Evolutionary conservation across 768 basidiomycete genomes (phyloP).

Genomic region (Lentinula lateritia): DNA sequence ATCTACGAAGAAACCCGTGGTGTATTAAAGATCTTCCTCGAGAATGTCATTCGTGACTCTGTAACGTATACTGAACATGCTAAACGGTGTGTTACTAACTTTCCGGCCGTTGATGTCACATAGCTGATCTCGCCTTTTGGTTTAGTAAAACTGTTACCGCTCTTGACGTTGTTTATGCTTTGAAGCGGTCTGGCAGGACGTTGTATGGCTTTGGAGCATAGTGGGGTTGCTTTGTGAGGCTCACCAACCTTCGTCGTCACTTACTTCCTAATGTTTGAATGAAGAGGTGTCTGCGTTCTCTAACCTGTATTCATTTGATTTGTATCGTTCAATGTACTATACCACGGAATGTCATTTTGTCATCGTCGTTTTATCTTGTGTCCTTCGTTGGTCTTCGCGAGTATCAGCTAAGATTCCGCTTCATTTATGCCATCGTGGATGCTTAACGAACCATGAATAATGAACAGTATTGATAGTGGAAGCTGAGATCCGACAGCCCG

Average conservation of each 20-base stretch:
- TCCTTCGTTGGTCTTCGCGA: no score
- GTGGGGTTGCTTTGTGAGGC: not conserved
- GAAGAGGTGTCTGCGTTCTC: not conserved
- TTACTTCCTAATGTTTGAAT: not conserved
- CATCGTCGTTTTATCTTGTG: no score
- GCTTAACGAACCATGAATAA: no score
- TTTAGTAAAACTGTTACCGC: slow-evolving; percentile 7
- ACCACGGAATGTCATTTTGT: not conserved
- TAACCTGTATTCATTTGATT: not conserved
- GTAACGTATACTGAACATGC: slow-evolving; percentile 7
- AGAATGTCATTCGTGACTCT: slow-evolving; percentile 6
- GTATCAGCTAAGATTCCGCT: no score
- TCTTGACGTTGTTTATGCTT: slow-evolving; percentile 5
- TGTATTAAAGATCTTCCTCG: slow-evolving; percentile 5
- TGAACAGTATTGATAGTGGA: no score
- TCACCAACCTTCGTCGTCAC: not conserved
- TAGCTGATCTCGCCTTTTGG: not conserved
- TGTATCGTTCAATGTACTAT: not conserved
- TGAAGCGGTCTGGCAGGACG: slow-evolving; percentile 5
- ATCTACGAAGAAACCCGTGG: slow-evolving; percentile 6
- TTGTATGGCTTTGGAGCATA: slow-evolving; percentile 6
- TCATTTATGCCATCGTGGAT: no score
- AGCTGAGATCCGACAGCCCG: no score
- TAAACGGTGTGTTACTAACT: not conserved
- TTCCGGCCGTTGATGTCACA: not conserved